These are phyloP conservation scores for Lachancea waltii DNA, from an alignment of 805 yeast genomes.

Conservation along the genomic window DNA sequence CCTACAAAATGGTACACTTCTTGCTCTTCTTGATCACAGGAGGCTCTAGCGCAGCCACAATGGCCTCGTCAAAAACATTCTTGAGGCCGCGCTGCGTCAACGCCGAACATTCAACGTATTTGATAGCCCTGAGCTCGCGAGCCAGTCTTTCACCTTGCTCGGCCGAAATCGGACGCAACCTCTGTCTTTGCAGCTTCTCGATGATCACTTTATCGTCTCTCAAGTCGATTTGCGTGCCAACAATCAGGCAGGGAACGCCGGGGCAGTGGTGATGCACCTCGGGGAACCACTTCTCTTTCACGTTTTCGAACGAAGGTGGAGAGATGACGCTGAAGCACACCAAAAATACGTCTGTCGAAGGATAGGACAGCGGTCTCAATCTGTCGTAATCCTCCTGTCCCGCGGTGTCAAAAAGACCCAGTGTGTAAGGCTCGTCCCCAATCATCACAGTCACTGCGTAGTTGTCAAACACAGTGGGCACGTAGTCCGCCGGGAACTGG, in stretches of 20 bases:
- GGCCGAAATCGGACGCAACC: conserved; percentile 74
- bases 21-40: conserved; percentile 78
- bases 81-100: conserved; percentile 94
- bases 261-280: conserved; percentile 97
- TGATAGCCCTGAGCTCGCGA: conserved; percentile 88
- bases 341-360: conserved; percentile 93
- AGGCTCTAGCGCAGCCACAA: conserved; percentile 96
- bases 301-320: conserved; percentile 96
- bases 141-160: conserved; percentile 92
- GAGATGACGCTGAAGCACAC: conserved; percentile 96
- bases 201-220: conserved; percentile 88
- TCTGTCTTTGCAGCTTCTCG: conserved; percentile 85
- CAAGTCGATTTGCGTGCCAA: conserved; percentile 93
- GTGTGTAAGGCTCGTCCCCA: conserved; percentile 96
- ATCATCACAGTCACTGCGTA: conserved; percentile 92
- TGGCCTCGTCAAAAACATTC: conserved; percentile 97
- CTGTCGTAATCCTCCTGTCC: conserved; percentile 99
- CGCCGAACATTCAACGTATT: conserved; percentile 97
- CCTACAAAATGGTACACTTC: conserved; percentile 73
- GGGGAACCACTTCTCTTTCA: conserved; percentile 97
- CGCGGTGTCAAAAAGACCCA: conserved; percentile 97
- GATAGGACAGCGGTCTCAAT: conserved; percentile 91
- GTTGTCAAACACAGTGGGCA: conserved; percentile 96
- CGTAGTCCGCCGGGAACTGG: conserved; percentile 96
- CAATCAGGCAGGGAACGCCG: conserved; percentile 95